Percentiles rank a stretch among this genome's conserved stretches.
Conservation (phyloP, 345 rosid species). For the Citrus sp. region DNA sequence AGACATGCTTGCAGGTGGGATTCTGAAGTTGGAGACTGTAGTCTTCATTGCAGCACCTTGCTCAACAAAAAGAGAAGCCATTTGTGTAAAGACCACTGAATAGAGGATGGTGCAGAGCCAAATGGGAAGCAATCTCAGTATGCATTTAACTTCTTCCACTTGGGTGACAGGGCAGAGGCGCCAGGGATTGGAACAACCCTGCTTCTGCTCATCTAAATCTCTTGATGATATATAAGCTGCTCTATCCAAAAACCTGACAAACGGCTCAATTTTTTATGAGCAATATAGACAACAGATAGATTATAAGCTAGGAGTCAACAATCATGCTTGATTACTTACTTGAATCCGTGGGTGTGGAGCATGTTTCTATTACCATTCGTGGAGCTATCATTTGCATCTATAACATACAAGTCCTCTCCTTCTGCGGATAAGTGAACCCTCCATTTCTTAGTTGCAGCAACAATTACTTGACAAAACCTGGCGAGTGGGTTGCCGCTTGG, state of each 20-base stretch:
- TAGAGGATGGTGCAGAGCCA: slow-evolving; percentile 98
- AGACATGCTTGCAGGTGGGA: slow-evolving; percentile 98
- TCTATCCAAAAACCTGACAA: slow-evolving; percentile 77
- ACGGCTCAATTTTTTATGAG: background rate
- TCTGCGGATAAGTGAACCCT: slow-evolving; percentile 36
- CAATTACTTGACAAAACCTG: slow-evolving; percentile 78
- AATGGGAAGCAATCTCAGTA: slow-evolving; percentile 82
- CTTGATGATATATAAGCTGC: slow-evolving; percentile 72
- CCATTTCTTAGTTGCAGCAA: slow-evolving; percentile 79
- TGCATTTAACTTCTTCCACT: slow-evolving; percentile 98
- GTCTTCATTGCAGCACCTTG: slow-evolving; percentile 99
- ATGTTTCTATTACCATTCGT: slow-evolving; percentile 59
- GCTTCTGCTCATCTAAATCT: slow-evolving; percentile 63
- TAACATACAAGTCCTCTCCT: slow-evolving; percentile 45
- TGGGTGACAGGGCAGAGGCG: slow-evolving; percentile 83
- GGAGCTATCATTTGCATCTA: slow-evolving; percentile 37
- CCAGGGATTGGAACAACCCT: slow-evolving; percentile 58
- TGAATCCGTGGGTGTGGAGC: slow-evolving; percentile 84
- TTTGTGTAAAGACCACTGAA: slow-evolving; percentile 96
- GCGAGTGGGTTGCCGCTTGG: slow-evolving; percentile 88
- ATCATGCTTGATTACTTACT: slow-evolving; percentile 38
- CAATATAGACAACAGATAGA: background rate
- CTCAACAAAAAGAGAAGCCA: slow-evolving; percentile 98
- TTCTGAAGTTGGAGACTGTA: slow-evolving; percentile 53
- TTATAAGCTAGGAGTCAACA: background rate